phyloP scores from a whole-genome alignment of 139 green algal species.

The Pleodorina starrii region DNA sequence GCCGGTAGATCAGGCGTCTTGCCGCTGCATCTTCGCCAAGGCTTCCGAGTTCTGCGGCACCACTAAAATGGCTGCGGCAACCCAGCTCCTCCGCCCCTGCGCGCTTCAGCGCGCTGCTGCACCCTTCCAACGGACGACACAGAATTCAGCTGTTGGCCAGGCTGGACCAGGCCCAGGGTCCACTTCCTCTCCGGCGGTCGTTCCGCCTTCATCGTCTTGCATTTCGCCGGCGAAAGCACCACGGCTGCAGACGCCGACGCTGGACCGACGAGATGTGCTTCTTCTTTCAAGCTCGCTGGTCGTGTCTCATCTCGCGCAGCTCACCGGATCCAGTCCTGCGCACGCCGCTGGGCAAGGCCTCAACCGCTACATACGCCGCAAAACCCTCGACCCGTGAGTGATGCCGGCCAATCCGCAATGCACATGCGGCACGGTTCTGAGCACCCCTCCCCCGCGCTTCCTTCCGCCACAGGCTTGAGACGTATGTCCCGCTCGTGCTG shows the following conservation, averaged over 20 bases:
- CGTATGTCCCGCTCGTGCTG: constrained; percentile 70
- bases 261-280: constrained; percentile 29
- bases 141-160: constrained; percentile 14
- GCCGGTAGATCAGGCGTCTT: too few relatives aligned
- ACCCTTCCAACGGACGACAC: neutral
- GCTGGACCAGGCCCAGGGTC: constrained; percentile 16
- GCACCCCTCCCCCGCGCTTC: neutral
- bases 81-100: neutral
- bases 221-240: neutral
- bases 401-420: too few relatives aligned
- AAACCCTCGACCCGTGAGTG: constrained; percentile 37
- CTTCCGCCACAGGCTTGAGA: constrained; percentile 52
- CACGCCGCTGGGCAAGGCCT: constrained; percentile 10
- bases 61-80: constrained; percentile 12
- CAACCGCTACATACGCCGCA: constrained; percentile 22
- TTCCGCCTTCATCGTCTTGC: neutral
- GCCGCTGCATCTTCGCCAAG: too few relatives aligned
- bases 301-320: neutral
- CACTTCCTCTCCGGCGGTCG: neutral
- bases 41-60: neutral
- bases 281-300: constrained; percentile 23
- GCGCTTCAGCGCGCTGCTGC: neutral
- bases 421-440: too few relatives aligned
- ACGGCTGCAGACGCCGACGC: neutral
- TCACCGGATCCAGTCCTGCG: neutral